Evolutionary conservation across 345 rosid genomes (phyloP), one percentile per base, ranked within the genome.

Genomic region (Cardiospermum halicacabum): DNA sequence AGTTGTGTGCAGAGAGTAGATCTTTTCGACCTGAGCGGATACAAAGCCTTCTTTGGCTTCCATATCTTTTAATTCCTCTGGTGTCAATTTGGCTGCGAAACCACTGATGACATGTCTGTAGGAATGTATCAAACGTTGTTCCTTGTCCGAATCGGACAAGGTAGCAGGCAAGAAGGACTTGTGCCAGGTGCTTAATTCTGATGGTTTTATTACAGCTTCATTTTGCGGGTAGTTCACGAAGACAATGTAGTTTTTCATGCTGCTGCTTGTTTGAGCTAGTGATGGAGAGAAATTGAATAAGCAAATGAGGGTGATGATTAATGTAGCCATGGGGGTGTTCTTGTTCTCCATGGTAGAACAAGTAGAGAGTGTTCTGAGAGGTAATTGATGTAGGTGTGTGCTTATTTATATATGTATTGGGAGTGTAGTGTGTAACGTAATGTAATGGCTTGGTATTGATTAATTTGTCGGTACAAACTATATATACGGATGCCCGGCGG

Each of bases 71-170:
- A 59, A 88, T 78, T 81, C 88, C 37, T 74, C 81, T 3, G 68
- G 47, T 19, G 86, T 75, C 55, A 85, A 69, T n/a, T 73, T 81
- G 19, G 84, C 83, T n/a, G 86, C 77, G 57, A 85, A 83, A 19
- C 88, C 88, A 28, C 68, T 70, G 39, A 64, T 63, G 40, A 76
- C 82, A n/a, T 72, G 69, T 13, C 66, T 61, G 65, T 80, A 81
- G 15, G 82, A 56, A 37, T 72, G 53, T 16, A 81, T 68, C 66
- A 81, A 54, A 27, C 82, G 77, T 48, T 21, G 40, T 21, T 59
- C 62, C 31, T 67, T 59, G 50, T 42, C 24, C 9, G 69, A 65
- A 28, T 65, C 43, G 19, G 74, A 36, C 16, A 22, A 36, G 26
- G 60, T 50, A 7, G 5, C 65, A 3, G 83, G 81, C 60, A 78